A percentile compares a stretch with the other conserved stretches of the same genome.
These are phyloP conservation scores for Euphorbia pulcherrima DNA, from an alignment of 345 rosid species.

Conservation along the genomic window DNA sequence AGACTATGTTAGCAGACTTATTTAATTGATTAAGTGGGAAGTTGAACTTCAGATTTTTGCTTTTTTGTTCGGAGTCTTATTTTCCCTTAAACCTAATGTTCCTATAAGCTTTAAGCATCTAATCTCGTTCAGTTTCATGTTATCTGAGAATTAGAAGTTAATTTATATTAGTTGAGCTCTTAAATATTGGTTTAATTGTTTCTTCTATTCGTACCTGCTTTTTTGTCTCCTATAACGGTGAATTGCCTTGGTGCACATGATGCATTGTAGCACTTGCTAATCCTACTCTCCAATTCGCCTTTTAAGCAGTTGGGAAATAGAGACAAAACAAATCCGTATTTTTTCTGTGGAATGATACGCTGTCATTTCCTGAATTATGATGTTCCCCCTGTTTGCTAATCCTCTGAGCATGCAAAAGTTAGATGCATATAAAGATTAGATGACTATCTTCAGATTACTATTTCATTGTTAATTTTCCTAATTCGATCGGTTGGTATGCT, in stretches of 20 bases:
- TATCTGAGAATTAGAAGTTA: no score
- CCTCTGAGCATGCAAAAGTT: not conserved
- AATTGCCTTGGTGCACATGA: not conserved
- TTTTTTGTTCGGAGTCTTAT: not conserved
- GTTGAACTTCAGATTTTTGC: not conserved
- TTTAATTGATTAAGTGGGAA: not conserved
- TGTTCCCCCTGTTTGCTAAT: not conserved
- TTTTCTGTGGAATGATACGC: not conserved
- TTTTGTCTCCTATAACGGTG: no score
- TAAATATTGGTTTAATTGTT: no score
- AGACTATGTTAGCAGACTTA: not conserved
- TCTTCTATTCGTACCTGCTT: no score
- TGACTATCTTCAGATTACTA: not conserved
- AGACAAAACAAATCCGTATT: not conserved
- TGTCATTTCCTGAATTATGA: not conserved
- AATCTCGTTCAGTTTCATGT: conserved; percentile 1
- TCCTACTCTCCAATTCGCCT: no score
- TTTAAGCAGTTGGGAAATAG: not conserved
- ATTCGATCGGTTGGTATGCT: not conserved
- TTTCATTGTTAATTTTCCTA: not conserved
- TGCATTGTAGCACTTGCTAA: not conserved
- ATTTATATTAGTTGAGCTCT: no score
- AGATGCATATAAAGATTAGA: not conserved
- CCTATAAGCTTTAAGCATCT: not conserved
- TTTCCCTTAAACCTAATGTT: not conserved